Conservation (phyloP, 2,329 filamentous ascomycete genomes). For the Colletotrichum sp. region DNA sequence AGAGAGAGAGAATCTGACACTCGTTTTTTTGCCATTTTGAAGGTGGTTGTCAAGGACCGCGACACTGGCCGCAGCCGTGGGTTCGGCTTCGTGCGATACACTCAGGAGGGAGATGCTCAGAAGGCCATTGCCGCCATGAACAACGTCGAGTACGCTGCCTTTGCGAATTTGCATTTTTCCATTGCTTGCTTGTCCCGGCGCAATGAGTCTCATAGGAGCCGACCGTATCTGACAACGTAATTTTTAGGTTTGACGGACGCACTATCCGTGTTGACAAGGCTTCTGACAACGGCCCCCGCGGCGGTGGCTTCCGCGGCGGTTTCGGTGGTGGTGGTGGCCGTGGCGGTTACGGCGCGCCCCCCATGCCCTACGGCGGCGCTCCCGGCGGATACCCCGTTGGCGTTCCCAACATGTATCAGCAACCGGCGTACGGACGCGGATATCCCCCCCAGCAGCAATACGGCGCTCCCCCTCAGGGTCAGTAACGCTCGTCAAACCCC, state of each 20-base stretch:
- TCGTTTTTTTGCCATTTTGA: slow-evolving; percentile 17
- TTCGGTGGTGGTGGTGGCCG: slow-evolving; percentile 42
- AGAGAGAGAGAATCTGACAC: slow-evolving; percentile 23
- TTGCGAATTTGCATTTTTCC: slow-evolving; percentile 16
- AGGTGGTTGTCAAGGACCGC: slow-evolving; percentile 98
- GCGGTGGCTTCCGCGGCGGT: slow-evolving; percentile 54
- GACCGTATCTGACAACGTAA: neutral
- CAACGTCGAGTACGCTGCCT: slow-evolving; percentile 78
- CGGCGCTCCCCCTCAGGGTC: slow-evolving; percentile 40
- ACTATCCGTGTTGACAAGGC: slow-evolving; percentile 96
- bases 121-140: slow-evolving; percentile 81
- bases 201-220: neutral
- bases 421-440: slow-evolving; percentile 50
- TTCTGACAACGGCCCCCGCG: slow-evolving; percentile 75
- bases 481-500: slow-evolving; percentile 26
- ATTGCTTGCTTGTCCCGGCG: slow-evolving; percentile 25
- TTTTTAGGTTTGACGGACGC: slow-evolving; percentile 86
- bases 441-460: slow-evolving; percentile 43
- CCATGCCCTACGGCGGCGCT: slow-evolving; percentile 31
- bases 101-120: slow-evolving; percentile 76
- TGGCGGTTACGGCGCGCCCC: slow-evolving; percentile 36
- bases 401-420: slow-evolving; percentile 39
- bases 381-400: slow-evolving; percentile 39
- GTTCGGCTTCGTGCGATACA: slow-evolving; percentile 95
- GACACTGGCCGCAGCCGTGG: slow-evolving; percentile 96